phyloP scores from a whole-genome alignment of 768 basidiomycete species.

The Suillus subluteus region DNA sequence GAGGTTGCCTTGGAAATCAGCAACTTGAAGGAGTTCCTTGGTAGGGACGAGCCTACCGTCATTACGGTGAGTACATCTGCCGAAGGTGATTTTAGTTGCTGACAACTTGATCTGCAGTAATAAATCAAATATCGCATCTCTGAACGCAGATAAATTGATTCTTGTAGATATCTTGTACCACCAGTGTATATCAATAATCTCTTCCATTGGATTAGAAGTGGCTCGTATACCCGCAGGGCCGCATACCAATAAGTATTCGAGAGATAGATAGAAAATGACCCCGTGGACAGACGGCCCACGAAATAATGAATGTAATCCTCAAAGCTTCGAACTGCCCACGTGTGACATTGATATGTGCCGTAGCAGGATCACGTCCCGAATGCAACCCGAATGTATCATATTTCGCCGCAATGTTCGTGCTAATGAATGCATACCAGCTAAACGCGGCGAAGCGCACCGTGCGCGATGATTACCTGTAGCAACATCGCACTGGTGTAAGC shows the following conservation, averaged over 20 bases:
- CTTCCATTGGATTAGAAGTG: neutral
- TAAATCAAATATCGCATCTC: neutral
- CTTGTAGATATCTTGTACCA: slow-evolving; percentile 1
- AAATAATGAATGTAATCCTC: neutral
- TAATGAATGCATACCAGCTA: neutral
- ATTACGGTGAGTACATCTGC: slow-evolving; percentile 72
- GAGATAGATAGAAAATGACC: neutral
- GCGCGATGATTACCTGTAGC: neutral
- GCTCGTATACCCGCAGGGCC: no score
- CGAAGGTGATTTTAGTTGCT: neutral
- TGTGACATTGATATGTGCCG: neutral
- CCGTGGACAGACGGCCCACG: neutral
- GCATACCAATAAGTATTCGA: slow-evolving; percentile 2
- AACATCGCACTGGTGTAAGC: neutral
- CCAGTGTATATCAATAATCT: neutral
- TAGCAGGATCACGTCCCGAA: neutral
- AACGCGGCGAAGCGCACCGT: neutral
- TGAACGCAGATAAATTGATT: neutral
- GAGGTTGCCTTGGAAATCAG: slow-evolving; percentile 89
- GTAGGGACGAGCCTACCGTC: slow-evolving; percentile 90
- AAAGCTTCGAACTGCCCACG: neutral
- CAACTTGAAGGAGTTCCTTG: slow-evolving; percentile 84
- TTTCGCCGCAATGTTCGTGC: neutral
- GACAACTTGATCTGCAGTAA: slow-evolving; percentile 18
- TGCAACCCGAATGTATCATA: neutral